Conservation (phyloP, 139 green algal species). For the Desmodesmus armatus region DNA sequence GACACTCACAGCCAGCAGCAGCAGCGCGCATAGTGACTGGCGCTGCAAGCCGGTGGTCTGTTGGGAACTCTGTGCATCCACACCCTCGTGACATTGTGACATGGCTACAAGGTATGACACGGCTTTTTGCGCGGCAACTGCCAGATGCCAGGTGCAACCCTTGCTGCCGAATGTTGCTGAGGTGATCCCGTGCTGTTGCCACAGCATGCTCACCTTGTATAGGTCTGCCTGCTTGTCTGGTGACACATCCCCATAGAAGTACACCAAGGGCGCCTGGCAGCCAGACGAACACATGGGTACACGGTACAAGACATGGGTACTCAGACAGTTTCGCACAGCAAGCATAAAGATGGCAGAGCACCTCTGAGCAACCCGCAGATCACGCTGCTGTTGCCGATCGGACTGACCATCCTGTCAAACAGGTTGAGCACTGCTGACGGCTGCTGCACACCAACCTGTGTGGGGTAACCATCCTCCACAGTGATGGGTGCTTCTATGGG, state of each 20-base stretch:
- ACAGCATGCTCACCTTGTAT: conserved; percentile 73
- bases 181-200: too few relatives aligned
- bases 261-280: conserved; percentile 86
- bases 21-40: too few relatives aligned
- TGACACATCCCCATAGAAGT: conserved; percentile 84
- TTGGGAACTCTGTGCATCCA: background rate
- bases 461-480: conserved; percentile 74
- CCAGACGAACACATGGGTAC: too few relatives aligned
- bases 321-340: too few relatives aligned
- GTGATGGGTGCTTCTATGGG: conserved; percentile 86
- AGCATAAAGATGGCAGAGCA: background rate
- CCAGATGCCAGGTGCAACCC: background rate
- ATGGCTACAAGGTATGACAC: background rate
- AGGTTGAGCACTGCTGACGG: too few relatives aligned
- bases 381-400: background rate
- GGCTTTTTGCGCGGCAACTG: too few relatives aligned
- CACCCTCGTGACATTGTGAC: background rate
- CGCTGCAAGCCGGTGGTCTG: background rate
- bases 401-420: background rate
- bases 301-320: too few relatives aligned
- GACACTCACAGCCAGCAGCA: too few relatives aligned
- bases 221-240: conserved; percentile 83
- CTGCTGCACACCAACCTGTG: conserved; percentile 31
- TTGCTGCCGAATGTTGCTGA: too few relatives aligned
- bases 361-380: background rate